Conservation (phyloP, 768 basidiomycete genomes). For the Lactarius deliciosus region DNA sequence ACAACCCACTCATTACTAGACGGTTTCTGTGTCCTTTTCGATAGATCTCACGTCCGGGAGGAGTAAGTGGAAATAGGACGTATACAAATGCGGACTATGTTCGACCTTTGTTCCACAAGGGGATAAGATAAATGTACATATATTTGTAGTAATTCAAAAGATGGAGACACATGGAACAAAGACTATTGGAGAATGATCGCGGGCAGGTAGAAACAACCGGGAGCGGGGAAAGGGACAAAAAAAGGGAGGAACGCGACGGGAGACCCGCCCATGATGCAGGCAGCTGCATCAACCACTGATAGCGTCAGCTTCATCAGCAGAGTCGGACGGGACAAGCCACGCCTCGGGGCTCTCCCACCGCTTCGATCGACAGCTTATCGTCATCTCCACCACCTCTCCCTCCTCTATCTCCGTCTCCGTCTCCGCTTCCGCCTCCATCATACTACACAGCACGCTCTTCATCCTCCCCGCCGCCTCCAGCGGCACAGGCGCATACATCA, state of each 20-base stretch:
- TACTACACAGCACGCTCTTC: background rate
- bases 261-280: background rate
- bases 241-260: background rate
- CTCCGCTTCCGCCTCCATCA: background rate
- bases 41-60: background rate
- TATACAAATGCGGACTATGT: background rate
- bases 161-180: background rate
- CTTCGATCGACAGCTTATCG: background rate
- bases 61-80: background rate
- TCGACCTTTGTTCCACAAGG: background rate
- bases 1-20: constrained; percentile 15
- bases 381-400: background rate
- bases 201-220: background rate
- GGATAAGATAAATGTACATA: background rate
- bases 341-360: constrained; percentile 23
- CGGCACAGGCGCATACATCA: constrained; percentile 8
- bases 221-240: background rate
- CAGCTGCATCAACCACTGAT: background rate
- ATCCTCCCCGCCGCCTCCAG: background rate
- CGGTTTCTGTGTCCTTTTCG: background rate
- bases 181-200: background rate
- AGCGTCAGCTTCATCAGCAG: constrained; percentile 2
- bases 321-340: constrained; percentile 25
- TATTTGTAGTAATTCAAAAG: background rate
- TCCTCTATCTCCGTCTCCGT: background rate